Conservation (phyloP, 2,329 filamentous ascomycete species). For the Leptographium lundbergii region DNA sequence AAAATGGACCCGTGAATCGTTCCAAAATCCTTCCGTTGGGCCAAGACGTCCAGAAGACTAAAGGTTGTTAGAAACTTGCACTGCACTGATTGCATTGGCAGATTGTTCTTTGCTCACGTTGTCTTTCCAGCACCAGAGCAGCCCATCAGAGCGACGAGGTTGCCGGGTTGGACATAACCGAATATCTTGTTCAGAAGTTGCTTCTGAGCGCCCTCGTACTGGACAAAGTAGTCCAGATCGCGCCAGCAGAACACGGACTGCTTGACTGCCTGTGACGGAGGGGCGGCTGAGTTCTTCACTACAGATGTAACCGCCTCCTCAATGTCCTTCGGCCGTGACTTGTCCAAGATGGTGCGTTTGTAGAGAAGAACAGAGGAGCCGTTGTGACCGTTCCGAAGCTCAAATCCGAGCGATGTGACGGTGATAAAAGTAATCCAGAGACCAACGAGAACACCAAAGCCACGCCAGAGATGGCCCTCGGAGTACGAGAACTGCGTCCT, state of each 20-base stretch:
- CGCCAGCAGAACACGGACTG: constrained; percentile 67
- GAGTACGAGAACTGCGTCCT: constrained; percentile 38
- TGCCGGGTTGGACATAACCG: constrained; percentile 74
- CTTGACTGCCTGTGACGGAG: constrained; percentile 15
- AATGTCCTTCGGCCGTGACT: neutral
- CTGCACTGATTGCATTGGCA: neutral
- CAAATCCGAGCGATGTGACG: constrained; percentile 48
- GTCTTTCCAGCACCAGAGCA: constrained; percentile 81
- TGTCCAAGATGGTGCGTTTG: constrained; percentile 7
- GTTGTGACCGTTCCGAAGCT: constrained; percentile 61
- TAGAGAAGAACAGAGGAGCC: constrained; percentile 7
- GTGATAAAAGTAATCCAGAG: constrained; percentile 40
- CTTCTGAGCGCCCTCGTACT: constrained; percentile 28
- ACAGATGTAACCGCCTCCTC: neutral
- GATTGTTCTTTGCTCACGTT: constrained; percentile 27
- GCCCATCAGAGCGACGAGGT: constrained; percentile 66
- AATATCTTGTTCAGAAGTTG: constrained; percentile 65
- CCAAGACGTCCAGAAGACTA: constrained; percentile 61
- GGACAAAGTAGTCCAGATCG: constrained; percentile 57
- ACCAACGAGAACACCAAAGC: constrained; percentile 64
- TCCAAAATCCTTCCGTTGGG: constrained; percentile 67
- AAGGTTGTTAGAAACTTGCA: neutral
- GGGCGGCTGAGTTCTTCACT: neutral
- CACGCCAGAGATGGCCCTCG: constrained; percentile 53
- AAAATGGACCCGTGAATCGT: constrained; percentile 63